Evolutionary conservation across 306 rosid genomes (phyloP).

Genomic region (Medicago arabica): DNA sequence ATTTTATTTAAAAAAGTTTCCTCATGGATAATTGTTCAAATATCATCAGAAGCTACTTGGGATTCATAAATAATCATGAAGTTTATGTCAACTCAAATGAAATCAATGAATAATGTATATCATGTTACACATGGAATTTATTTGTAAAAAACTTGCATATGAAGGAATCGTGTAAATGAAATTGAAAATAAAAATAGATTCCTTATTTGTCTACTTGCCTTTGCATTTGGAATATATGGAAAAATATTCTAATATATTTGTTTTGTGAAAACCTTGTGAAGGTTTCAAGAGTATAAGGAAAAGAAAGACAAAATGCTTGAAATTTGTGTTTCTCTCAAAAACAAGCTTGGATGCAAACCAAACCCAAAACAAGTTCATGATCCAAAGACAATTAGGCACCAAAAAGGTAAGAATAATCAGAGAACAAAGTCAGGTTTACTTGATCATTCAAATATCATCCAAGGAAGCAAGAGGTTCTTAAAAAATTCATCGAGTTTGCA

Average conservation of each 20-base stretch:
- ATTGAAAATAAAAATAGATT: too few species aligned
- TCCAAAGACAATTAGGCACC: constrained; percentile 40
- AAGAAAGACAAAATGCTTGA: constrained; percentile 46
- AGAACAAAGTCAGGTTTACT: constrained; percentile 34
- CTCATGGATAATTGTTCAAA: constrained; percentile 39
- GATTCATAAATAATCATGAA: constrained; percentile 34
- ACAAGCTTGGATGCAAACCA: constrained; percentile 54
- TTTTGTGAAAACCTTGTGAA: constrained; percentile 30
- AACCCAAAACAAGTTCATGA: constrained; percentile 54
- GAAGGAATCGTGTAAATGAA: constrained; percentile 22
- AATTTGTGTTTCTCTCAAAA: constrained; percentile 51
- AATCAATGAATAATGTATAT: neutral
- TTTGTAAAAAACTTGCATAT: constrained; percentile 37
- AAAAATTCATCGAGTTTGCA: constrained; percentile 44
- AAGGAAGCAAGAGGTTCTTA: constrained; percentile 45
- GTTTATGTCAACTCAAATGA: constrained; percentile 27
- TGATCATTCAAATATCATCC: constrained; percentile 42
- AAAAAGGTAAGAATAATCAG: constrained; percentile 8
- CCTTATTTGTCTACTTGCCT: constrained; percentile 8
- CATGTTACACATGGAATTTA: constrained; percentile 31
- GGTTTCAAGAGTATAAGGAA: constrained; percentile 1
- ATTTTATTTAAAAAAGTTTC: constrained; percentile 31
- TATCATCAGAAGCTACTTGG: neutral
- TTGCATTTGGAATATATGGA: constrained; percentile 30
- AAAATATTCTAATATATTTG: constrained; percentile 25